These are phyloP conservation scores for Thalassiosira livingstoniorum DNA, from an alignment of 352 stramenopile species.

Conservation along the genomic window DNA sequence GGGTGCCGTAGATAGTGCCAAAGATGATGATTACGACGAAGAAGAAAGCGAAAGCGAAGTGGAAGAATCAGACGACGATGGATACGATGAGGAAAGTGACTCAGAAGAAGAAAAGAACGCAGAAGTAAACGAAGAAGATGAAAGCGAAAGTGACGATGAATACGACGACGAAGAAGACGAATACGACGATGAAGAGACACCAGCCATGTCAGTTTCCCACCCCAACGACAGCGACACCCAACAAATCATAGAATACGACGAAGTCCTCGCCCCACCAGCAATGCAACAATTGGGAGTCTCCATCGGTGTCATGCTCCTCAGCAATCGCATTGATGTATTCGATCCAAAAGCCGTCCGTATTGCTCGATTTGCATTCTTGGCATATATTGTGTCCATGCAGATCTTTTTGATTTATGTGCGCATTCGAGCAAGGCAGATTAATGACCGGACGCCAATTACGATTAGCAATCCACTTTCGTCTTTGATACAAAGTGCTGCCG, in stretches of 20 bases:
- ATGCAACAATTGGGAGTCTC: conserved; percentile 56
- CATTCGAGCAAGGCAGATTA: conserved; percentile 58
- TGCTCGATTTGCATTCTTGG: conserved; percentile 70
- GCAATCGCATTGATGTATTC: conserved; percentile 67
- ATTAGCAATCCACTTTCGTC: conserved; percentile 69
- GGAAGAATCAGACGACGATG: conserved; percentile 28
- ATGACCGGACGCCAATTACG: conserved; percentile 72
- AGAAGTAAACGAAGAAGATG: conserved; percentile 23
- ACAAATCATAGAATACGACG: conserved; percentile 40
- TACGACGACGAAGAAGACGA: conserved; percentile 39
- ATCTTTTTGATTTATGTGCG: conserved; percentile 79
- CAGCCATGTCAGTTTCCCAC: conserved; percentile 21
- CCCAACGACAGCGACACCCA: not conserved
- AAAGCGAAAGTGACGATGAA: conserved; percentile 35
- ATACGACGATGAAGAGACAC: conserved; percentile 6
- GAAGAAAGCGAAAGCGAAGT: conserved; percentile 12
- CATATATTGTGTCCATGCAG: conserved; percentile 68
- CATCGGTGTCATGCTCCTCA: conserved; percentile 75
- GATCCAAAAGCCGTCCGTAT: conserved; percentile 59
- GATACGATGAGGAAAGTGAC: conserved; percentile 42
- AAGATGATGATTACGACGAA: conserved; percentile 11
- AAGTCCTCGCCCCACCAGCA: conserved; percentile 43
- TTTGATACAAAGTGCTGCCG: conserved; percentile 29
- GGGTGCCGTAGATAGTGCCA: too few species aligned
- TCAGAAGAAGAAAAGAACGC: conserved; percentile 25